phyloP scores from a whole-genome alignment of 768 basidiomycete genomes.

The Lactarius tabidus region DNA sequence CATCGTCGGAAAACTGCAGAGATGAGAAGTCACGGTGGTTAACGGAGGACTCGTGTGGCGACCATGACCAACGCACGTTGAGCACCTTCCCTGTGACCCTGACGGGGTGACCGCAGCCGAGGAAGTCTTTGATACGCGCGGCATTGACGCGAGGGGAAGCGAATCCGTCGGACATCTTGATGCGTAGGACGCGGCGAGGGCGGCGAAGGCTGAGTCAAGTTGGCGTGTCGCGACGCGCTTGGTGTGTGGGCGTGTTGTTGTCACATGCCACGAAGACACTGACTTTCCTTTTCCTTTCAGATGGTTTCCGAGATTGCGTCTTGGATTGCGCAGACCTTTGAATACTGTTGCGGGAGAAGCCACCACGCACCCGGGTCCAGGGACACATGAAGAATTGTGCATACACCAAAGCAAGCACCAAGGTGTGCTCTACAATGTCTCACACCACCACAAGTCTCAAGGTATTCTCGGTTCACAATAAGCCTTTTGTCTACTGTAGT shows the following conservation, averaged over 20 bases:
- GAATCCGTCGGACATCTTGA: slow-evolving; percentile 9
- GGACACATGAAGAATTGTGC: no score
- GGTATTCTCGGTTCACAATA: background rate
- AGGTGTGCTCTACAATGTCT: no score
- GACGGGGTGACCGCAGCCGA: slow-evolving; percentile 12
- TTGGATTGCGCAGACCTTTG: background rate
- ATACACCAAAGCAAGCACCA: no score
- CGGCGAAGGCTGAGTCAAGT: background rate
- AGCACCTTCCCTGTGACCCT: slow-evolving; percentile 23
- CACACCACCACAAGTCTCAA: no score
- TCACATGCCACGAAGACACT: no score
- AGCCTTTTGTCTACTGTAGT: background rate
- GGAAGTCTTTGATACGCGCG: slow-evolving; percentile 15
- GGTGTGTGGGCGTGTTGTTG: background rate
- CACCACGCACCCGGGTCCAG: background rate
- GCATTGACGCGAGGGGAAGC: slow-evolving; percentile 23
- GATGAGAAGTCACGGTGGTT: background rate
- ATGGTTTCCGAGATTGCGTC: background rate
- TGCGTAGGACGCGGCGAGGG: background rate
- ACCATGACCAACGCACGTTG: slow-evolving; percentile 11
- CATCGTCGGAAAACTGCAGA: slow-evolving; percentile 18
- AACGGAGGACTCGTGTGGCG: background rate
- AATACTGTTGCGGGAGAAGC: background rate
- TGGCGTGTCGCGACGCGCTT: background rate
- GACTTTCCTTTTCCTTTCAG: background rate